These are phyloP conservation scores for Sclerotiophoma versabilis DNA, from an alignment of 2,329 filamentous ascomycete species.

Conservation along the genomic window DNA sequence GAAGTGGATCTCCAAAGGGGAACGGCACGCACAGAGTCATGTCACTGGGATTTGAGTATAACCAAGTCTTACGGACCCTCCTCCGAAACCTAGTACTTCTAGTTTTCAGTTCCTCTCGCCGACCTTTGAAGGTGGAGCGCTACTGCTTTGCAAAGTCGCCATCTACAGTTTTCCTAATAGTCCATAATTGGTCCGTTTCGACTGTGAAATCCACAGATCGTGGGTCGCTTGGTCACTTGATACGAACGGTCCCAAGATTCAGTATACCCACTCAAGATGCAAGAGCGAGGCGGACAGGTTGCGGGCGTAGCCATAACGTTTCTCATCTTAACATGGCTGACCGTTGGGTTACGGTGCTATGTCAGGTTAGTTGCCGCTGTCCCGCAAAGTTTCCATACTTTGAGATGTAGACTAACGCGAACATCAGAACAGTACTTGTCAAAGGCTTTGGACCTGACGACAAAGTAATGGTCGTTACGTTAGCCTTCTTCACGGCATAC, in stretches of 20 bases:
- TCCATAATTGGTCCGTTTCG: background rate
- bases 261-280: slow-evolving; percentile 20
- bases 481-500: slow-evolving; percentile 48
- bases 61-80: slow-evolving; percentile 6
- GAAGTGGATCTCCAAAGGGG: slow-evolving; percentile 13
- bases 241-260: background rate
- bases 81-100: slow-evolving; percentile 10
- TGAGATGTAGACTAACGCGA: slow-evolving; percentile 8
- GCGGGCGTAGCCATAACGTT: slow-evolving; percentile 45
- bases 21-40: slow-evolving; percentile 15
- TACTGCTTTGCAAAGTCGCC: slow-evolving; percentile 1
- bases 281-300: slow-evolving; percentile 37
- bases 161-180: background rate
- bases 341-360: slow-evolving; percentile 48
- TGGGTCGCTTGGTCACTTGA: background rate
- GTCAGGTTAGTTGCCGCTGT: slow-evolving; percentile 37
- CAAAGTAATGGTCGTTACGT: slow-evolving; percentile 49
- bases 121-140: background rate
- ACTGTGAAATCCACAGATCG: slow-evolving; percentile 4
- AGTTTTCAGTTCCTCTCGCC: slow-evolving; percentile 8
- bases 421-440: slow-evolving; percentile 38
- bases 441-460: slow-evolving; percentile 51
- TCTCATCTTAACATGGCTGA: slow-evolving; percentile 47
- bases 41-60: background rate
- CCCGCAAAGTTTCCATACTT: slow-evolving; percentile 1